phyloP scores from a whole-genome alignment of 306 rosid species.

The Pyrus betulifolia region DNA sequence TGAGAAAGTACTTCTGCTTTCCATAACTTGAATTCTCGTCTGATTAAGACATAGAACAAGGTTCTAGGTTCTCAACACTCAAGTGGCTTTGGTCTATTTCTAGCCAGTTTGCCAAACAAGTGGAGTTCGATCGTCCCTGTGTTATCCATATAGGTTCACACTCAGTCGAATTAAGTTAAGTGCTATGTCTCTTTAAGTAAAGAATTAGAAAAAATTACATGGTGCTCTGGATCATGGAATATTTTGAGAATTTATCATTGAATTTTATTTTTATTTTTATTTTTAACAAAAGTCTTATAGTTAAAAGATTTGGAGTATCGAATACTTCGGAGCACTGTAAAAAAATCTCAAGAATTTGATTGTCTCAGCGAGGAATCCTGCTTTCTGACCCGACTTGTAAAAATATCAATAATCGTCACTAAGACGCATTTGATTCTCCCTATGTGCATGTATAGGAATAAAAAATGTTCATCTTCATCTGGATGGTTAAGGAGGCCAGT shows the following conservation, averaged over 20 bases:
- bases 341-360: neutral
- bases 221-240: too few species aligned
- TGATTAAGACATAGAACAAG: constrained; percentile 28
- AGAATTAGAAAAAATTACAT: neutral
- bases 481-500: neutral
- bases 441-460: neutral
- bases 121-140: neutral
- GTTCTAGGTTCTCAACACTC: constrained; percentile 16
- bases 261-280: too few species aligned
- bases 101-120: neutral
- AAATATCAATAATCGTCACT: neutral
- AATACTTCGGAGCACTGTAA: too few species aligned
- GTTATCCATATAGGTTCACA: neutral
- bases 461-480: neutral
- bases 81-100: constrained; percentile 12
- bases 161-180: neutral
- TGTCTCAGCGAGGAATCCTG: constrained; percentile 17
- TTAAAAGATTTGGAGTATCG: too few species aligned
- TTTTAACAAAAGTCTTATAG: too few species aligned
- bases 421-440: constrained; percentile 26
- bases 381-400: constrained; percentile 14
- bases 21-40: neutral
- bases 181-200: neutral
- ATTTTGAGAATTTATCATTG: too few species aligned
- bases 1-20: neutral